These are phyloP conservation scores for Anisodus acutangulus DNA, from an alignment of 257 asterid genomes.

Conservation along the genomic window DNA sequence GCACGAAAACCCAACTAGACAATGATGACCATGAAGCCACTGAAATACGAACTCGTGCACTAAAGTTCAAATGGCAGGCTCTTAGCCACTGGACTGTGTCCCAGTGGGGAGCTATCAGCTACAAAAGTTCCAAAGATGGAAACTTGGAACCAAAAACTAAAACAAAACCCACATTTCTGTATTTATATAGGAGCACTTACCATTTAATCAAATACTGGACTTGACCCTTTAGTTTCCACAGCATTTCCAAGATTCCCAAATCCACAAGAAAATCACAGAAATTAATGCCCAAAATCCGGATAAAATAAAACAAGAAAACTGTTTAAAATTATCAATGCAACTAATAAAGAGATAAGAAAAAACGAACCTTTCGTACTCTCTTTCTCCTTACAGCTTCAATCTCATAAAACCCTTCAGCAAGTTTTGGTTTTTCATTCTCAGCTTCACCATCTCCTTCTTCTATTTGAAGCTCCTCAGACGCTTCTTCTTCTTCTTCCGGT, in stretches of 20 bases:
- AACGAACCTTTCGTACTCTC: conserved; percentile 42
- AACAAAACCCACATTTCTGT: conserved; percentile 21
- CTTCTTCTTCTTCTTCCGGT: conserved; percentile 28
- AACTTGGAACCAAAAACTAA: conserved; percentile 20
- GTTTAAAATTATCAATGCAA: neutral
- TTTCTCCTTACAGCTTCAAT: conserved; percentile 46
- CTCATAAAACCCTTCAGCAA: conserved; percentile 48
- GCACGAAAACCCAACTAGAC: neutral
- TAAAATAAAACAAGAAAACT: neutral
- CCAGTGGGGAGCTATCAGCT: neutral
- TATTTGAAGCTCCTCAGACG: conserved; percentile 14
- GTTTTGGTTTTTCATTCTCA: conserved; percentile 38
- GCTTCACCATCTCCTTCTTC: conserved; percentile 30
- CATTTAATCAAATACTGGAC: conserved; percentile 85
- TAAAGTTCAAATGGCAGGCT: neutral
- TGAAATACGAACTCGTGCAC: neutral
- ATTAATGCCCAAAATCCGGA: conserved; percentile 31
- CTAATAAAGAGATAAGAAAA: conserved; percentile 30
- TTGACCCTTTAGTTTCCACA: conserved; percentile 65
- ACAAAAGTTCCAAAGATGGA: neutral
- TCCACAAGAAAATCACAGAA: conserved; percentile 36
- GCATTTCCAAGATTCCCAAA: conserved; percentile 47
- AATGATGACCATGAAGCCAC: neutral
- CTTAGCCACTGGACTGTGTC: neutral
- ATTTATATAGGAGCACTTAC: conserved; percentile 45